Base-by-base conservation (phyloP, 2,329 filamentous ascomycete species). In the Pezicula rhizophila region DNA sequence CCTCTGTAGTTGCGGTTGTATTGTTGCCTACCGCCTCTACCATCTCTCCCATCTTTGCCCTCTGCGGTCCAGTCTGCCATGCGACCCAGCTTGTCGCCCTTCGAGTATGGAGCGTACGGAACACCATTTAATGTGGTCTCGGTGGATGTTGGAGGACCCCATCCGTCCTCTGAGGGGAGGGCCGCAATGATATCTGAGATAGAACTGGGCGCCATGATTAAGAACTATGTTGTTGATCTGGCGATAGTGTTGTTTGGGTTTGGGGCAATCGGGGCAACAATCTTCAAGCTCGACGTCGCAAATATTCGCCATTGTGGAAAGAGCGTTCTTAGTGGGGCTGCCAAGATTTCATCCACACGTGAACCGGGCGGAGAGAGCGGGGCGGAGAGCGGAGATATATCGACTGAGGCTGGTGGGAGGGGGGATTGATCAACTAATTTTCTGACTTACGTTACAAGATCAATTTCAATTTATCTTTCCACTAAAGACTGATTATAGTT, bases 21-120 rank as follows among this genome's bases (percentile, higher is more conserved):
- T 66, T 93, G 88, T 69, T 87, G 84, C 66, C 92, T 78, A 54
- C 89, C 88, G 59, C 87, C 86, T 52, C 82, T 77, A 44, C 77
- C 74, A 60, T 84, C 80, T 64, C 90, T 77, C 52, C 78, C 75
- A 60, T 93, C 89, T 73, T 96, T 96, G 68, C 87, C 84, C 66
- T 96, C 93, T 42, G 83, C 66, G 15, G 91, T 95, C 93, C 93
- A 99, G 77, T 99, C 93, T 53, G 93, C 93, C 91, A 99, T 97
- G 69, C 93, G 91, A 65, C 93, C 93, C 52, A 99, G 78, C 79
- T 96, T 97, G 77, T 99, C 93, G 68, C 89, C 90, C 74, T 99
- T 99, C 59, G 91, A 96, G 77, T 93, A 99, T 53, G 93, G 93
- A 61, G 93, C 93, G 70, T 96, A 99, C 35, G 93, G 93, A 44